Percentiles rank a stretch among this genome's conserved stretches.
These are phyloP conservation scores for Rhodotorula toruloides DNA, from an alignment of 768 basidiomycete species.

Conservation along the genomic window DNA sequence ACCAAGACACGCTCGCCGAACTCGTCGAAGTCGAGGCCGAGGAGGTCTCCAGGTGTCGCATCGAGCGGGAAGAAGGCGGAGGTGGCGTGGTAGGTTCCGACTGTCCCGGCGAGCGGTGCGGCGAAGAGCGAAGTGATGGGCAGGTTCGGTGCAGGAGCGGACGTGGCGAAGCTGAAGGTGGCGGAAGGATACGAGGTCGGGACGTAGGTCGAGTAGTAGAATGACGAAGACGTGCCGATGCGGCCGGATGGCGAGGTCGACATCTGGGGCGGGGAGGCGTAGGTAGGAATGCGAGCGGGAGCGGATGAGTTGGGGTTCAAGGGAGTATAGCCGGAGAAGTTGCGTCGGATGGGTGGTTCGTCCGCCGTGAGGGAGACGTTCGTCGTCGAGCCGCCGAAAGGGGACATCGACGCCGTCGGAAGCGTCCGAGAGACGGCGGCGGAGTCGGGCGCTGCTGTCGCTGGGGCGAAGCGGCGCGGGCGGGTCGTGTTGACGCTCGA, in stretches of 20 bases:
- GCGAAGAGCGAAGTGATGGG: background rate
- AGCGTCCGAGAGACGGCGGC: background rate
- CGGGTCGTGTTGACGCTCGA: conserved; percentile 22
- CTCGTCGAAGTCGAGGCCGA: conserved; percentile 36
- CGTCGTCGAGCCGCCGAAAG: background rate
- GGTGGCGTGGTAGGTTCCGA: background rate
- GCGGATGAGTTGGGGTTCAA: background rate
- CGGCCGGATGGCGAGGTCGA: too few species aligned
- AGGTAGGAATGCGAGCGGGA: background rate
- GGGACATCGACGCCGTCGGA: background rate
- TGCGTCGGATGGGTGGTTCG: background rate
- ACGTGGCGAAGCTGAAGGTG: background rate
- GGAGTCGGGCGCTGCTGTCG: background rate
- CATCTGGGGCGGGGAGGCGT: background rate
- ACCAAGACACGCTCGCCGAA: conserved; percentile 25
- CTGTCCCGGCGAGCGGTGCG: background rate
- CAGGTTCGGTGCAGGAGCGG: background rate
- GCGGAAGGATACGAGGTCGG: background rate
- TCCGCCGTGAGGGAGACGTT: background rate
- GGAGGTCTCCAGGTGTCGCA: conserved; percentile 14
- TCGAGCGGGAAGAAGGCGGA: conserved; percentile 28
- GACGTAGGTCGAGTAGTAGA: background rate
- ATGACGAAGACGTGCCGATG: too few species aligned
- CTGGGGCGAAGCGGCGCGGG: background rate
- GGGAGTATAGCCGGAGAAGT: background rate